Conservation (phyloP, 805 yeast genomes). For the Kazachstania taianensis region DNA sequence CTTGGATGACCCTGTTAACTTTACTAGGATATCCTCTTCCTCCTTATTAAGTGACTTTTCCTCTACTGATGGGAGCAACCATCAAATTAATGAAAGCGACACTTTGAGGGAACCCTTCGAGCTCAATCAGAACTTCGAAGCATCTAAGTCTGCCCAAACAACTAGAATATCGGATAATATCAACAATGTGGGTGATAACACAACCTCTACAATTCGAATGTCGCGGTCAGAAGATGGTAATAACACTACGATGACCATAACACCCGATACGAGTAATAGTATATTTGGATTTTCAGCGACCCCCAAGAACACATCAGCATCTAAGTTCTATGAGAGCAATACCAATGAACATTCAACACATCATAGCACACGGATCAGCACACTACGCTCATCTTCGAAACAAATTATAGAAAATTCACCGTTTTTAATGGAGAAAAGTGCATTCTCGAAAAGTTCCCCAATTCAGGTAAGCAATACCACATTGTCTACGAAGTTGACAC, state of each 20-base stretch:
- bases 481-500: constrained; percentile 1
- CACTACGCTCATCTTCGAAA: not conserved
- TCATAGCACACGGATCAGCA: not conserved
- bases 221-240: constrained; percentile 9
- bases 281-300: not conserved
- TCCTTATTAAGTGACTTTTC: constrained; percentile 5
- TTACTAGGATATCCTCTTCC: constrained; percentile 6
- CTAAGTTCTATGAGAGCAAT: not conserved
- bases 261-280: constrained; percentile 3
- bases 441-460: constrained; percentile 1
- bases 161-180: not conserved
- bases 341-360: constrained; percentile 1
- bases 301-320: not conserved
- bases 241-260: constrained; percentile 4
- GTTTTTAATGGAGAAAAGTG: not conserved
- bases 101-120: constrained; percentile 1
- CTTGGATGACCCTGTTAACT: constrained; percentile 2
- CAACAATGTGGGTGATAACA: constrained; percentile 16
- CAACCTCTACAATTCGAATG: constrained; percentile 21
- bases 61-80: not conserved
- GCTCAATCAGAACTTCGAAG: constrained; percentile 1
- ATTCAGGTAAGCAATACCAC: constrained; percentile 1
- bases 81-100: not conserved
- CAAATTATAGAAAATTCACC: constrained; percentile 1
- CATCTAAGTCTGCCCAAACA: not conserved